A percentile compares a stretch with the other conserved stretches of the same genome.
phyloP scores from a whole-genome alignment of 257 asterid species.

The Nicotiana otophora region DNA sequence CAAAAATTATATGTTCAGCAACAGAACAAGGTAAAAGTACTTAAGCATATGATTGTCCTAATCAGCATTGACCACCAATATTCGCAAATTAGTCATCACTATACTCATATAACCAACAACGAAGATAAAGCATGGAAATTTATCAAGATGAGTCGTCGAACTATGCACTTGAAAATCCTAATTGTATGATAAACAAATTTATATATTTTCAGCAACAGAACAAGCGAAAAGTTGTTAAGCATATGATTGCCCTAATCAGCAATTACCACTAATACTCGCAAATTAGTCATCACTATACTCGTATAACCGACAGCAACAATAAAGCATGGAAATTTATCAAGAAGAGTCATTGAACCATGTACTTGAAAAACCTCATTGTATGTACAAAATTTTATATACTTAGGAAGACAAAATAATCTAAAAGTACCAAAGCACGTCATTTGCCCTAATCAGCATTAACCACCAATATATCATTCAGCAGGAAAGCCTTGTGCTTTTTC shows the following conservation, averaged over 20 bases:
- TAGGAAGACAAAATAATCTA: not conserved
- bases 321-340: not conserved
- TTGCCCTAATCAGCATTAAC: not conserved
- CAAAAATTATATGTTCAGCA: not conserved
- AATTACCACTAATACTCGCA: not conserved
- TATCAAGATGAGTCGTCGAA: not conserved
- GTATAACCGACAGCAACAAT: not conserved
- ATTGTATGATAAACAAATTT: not conserved
- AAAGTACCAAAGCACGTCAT: not conserved
- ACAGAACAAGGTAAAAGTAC: not conserved
- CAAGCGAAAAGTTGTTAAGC: too few species aligned
- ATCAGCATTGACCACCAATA: not conserved
- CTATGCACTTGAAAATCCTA: not conserved
- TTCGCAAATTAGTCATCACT: not conserved
- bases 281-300: not conserved
- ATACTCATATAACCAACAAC: not conserved
- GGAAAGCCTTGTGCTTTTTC: not conserved
- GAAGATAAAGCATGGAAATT: not conserved
- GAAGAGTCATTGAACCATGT: not conserved
- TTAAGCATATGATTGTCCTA: not conserved
- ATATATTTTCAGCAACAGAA: too few species aligned
- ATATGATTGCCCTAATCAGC: not conserved
- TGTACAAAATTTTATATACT: not conserved
- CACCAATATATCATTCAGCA: not conserved
- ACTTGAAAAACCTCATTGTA: not conserved